phyloP scores from a whole-genome alignment of 1,139 yeast species.

The Lodderomyces metapsilosis region DNA sequence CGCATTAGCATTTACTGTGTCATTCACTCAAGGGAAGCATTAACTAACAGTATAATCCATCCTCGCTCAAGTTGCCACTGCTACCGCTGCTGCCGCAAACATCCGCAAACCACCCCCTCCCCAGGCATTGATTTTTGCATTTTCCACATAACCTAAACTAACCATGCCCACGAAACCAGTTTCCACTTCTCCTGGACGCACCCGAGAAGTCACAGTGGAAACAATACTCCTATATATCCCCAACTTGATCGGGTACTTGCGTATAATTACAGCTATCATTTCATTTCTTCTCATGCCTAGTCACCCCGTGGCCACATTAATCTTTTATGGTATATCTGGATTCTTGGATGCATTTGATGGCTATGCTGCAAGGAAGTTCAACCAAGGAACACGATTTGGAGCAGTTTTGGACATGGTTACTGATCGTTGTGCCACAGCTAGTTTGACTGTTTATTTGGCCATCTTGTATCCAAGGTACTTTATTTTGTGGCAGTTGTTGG shows the following conservation, averaged over 20 bases:
- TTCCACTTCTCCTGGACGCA: neutral
- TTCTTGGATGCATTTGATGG: conserved; percentile 96
- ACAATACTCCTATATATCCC: conserved; percentile 81
- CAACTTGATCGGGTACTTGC: conserved; percentile 82
- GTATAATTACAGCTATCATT: conserved; percentile 77
- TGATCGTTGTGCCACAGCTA: conserved; percentile 94
- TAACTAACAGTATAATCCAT: neutral
- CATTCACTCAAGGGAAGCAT: too few species aligned
- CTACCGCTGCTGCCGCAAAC: neutral
- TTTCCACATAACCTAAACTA: neutral
- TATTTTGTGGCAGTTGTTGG: conserved; percentile 78
- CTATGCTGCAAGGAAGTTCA: conserved; percentile 83
- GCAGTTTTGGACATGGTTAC: conserved; percentile 99
- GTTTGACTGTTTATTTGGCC: conserved; percentile 81
- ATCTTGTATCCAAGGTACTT: conserved; percentile 69
- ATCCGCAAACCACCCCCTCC: too few species aligned
- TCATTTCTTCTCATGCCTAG: conserved; percentile 80
- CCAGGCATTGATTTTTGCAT: too few species aligned
- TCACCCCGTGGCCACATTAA: conserved; percentile 76
- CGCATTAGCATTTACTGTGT: too few species aligned
- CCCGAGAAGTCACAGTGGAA: conserved; percentile 27
- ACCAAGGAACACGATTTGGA: conserved; percentile 91
- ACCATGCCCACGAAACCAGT: neutral
- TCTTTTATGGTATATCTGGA: conserved; percentile 83
- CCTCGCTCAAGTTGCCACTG: too few species aligned